These are phyloP conservation scores for Cystobasidium pallidum DNA, from an alignment of 1,284 basidiomycete genomes.

Conservation along the genomic window DNA sequence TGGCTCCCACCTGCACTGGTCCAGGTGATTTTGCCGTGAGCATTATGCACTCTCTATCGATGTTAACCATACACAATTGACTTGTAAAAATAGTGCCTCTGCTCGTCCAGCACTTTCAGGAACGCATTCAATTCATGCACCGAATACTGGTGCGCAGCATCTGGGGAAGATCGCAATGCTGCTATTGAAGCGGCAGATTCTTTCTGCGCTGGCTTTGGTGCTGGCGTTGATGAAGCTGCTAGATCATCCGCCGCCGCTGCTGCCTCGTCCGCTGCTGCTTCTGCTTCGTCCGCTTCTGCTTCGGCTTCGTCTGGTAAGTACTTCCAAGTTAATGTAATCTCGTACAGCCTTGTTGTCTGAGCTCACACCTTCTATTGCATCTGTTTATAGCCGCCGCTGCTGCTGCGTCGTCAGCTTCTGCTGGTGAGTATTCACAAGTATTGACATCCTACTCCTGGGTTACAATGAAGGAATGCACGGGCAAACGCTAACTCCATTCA, in stretches of 20 bases:
- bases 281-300: slow-evolving; percentile 12
- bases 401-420: slow-evolving; percentile 12
- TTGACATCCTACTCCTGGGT: too few relatives aligned
- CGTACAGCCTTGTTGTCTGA: too few relatives aligned
- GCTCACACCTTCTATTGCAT: too few relatives aligned
- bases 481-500: too few relatives aligned
- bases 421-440: not conserved
- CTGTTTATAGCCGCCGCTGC: not conserved
- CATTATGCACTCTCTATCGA: not conserved
- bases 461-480: too few relatives aligned
- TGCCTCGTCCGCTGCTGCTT: slow-evolving; percentile 20
- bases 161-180: slow-evolving; percentile 4
- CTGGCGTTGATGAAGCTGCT: not conserved
- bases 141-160: slow-evolving; percentile 19
- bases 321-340: not conserved
- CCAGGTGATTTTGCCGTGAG: slow-evolving; percentile 34
- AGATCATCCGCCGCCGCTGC: too few relatives aligned
- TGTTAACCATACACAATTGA: too few relatives aligned
- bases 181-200: slow-evolving; percentile 25
- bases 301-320: not conserved
- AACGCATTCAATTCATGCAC: slow-evolving; percentile 24
- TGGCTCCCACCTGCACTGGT: slow-evolving; percentile 28
- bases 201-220: slow-evolving; percentile 3
- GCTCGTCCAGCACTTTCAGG: slow-evolving; percentile 17
- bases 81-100: slow-evolving; percentile 28